Percentiles rank a stretch among this genome's conserved stretches.
phyloP scores from a whole-genome alignment of 2,329 filamentous ascomycete genomes.

The Colletotrichum sp. region DNA sequence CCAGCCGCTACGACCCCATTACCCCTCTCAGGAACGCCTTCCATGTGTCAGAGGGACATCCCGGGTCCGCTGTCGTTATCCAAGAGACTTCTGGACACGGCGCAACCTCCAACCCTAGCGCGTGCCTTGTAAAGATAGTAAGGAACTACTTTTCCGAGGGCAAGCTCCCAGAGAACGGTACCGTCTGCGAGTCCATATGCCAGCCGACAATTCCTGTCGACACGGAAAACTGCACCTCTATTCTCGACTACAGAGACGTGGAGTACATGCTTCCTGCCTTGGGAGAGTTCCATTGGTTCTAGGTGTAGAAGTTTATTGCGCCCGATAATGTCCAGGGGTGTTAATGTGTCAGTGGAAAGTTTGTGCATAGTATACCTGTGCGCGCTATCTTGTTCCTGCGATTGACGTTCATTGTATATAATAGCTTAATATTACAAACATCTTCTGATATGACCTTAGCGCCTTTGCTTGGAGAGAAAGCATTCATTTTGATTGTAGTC shows the following conservation, averaged over 20 bases:
- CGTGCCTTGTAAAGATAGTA: conserved; percentile 13
- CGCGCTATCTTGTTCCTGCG: not conserved
- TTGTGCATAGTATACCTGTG: rapidly evolving
- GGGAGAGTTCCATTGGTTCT: not conserved
- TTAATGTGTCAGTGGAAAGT: not conserved
- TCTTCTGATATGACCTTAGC: rapidly evolving
- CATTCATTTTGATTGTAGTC: rapidly evolving
- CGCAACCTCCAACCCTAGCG: conserved; percentile 28
- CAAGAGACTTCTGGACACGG: not conserved
- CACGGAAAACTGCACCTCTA: not conserved
- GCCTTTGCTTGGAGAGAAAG: rapidly evolving
- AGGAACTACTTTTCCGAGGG: not conserved
- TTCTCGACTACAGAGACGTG: not conserved
- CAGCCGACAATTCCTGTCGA: not conserved
- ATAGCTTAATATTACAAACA: not conserved
- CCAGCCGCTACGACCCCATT: conserved; percentile 41
- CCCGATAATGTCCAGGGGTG: rapidly evolving
- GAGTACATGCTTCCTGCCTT: not conserved
- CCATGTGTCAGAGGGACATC: conserved; percentile 18
- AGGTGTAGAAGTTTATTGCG: rapidly evolving
- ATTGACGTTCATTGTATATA: not conserved
- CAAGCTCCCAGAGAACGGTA: not conserved
- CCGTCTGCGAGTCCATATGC: not conserved
- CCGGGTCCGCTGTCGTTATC: not conserved
- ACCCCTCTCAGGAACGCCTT: conserved; percentile 40